Percentiles rank a stretch among this genome's conserved stretches.
Conservation (phyloP, 1,284 basidiomycete species). For the Microbotryum violaceum region DNA sequence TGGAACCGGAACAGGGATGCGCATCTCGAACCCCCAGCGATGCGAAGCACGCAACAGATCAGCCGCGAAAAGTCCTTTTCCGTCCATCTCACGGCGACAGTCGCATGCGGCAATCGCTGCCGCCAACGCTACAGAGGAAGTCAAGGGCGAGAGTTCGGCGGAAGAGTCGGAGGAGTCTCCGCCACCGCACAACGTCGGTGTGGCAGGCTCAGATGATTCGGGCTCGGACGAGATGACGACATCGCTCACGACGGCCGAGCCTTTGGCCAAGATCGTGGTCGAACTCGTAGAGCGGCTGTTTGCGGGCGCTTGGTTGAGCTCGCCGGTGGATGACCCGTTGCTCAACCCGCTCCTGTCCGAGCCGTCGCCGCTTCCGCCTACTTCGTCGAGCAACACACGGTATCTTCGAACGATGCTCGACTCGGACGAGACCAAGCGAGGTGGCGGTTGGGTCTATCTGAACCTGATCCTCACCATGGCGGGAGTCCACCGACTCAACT, state of each 20-base stretch:
- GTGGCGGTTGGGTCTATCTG: constrained; percentile 23
- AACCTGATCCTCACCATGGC: constrained; percentile 26
- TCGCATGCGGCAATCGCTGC: background rate
- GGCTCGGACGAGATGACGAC: constrained; percentile 3
- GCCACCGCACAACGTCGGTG: background rate
- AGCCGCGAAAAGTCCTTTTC: background rate
- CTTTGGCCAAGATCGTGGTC: constrained; percentile 16
- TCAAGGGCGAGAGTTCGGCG: background rate
- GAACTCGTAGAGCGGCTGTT: constrained; percentile 25
- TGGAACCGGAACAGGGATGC: constrained; percentile 26
- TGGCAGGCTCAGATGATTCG: background rate
- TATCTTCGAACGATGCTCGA: constrained; percentile 22
- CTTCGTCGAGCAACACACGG: constrained; percentile 21
- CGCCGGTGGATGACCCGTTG: background rate
- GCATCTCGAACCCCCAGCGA: constrained; percentile 13
- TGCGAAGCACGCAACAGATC: constrained; percentile 5
- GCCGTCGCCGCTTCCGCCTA: constrained; percentile 14
- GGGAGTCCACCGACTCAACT: constrained; percentile 18
- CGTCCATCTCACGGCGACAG: background rate
- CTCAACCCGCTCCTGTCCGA: constrained; percentile 13
- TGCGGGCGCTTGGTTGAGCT: constrained; percentile 1
- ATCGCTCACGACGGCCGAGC: constrained; percentile 6
- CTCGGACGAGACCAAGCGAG: constrained; percentile 7
- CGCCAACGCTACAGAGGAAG: too few species aligned
- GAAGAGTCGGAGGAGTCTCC: background rate